These are phyloP conservation scores for Pseudogymnoascus sp. DNA, from an alignment of 2,329 filamentous ascomycete species.

Conservation along the genomic window DNA sequence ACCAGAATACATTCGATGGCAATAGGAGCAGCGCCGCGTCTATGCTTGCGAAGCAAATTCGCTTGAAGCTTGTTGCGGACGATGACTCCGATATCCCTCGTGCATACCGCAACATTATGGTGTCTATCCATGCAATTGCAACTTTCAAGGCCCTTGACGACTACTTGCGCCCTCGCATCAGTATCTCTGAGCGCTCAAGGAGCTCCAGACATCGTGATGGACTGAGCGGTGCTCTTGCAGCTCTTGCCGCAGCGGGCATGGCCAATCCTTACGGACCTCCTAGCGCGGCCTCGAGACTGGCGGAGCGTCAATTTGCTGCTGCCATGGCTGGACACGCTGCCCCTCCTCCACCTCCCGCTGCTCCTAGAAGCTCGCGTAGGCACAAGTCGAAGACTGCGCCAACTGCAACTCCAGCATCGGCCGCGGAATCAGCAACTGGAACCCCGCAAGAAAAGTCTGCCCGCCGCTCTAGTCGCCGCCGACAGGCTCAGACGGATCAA, in stretches of 20 bases:
- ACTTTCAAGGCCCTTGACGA: slow-evolving; percentile 97
- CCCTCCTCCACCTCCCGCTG: slow-evolving; percentile 32
- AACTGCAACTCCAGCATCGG: slow-evolving; percentile 38
- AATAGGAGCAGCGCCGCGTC: slow-evolving; percentile 86
- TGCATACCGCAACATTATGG: slow-evolving; percentile 89
- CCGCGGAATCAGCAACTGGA: slow-evolving; percentile 32
- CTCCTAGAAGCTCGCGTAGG: slow-evolving; percentile 28
- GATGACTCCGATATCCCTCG: slow-evolving; percentile 85
- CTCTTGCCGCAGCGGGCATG: slow-evolving; percentile 67
- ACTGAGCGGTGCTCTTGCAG: slow-evolving; percentile 62
- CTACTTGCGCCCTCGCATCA: slow-evolving; percentile 86
- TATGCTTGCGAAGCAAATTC: slow-evolving; percentile 93
- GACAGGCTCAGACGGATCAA: slow-evolving; percentile 43
- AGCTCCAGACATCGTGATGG: slow-evolving; percentile 52
- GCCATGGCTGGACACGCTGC: slow-evolving; percentile 26
- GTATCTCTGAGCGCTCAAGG: slow-evolving; percentile 65
- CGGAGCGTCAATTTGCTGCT: slow-evolving; percentile 23
- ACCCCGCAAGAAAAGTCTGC: slow-evolving; percentile 52
- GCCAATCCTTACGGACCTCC: slow-evolving; percentile 37
- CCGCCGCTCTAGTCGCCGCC: slow-evolving; percentile 58
- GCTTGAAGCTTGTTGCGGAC: slow-evolving; percentile 80
- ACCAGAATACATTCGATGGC: slow-evolving; percentile 84
- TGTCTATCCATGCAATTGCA: slow-evolving; percentile 95
- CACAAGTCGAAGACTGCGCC: slow-evolving; percentile 40
- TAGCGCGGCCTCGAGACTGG: slow-evolving; percentile 24